Evolutionary conservation across 2,329 filamentous ascomycete species (phyloP).

Genomic region (Parastagonospora nodorum): DNA sequence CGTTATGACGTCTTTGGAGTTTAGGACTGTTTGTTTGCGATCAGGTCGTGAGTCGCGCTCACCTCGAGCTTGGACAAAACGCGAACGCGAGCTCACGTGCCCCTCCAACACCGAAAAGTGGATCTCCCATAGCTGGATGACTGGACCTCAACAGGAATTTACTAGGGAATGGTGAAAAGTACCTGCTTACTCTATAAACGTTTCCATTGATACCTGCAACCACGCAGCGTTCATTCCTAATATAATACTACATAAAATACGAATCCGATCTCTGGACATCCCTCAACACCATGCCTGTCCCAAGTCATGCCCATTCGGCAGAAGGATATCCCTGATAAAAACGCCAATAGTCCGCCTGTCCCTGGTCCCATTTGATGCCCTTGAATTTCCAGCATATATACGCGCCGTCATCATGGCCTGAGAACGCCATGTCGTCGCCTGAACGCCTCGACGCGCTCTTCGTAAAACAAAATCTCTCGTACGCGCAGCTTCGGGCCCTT

Average conservation of each 20-base stretch:
- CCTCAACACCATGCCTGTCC: neutral
- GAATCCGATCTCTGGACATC: neutral
- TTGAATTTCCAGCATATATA: neutral
- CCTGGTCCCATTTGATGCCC: slow-evolving; percentile 8
- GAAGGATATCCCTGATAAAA: slow-evolving; percentile 1
- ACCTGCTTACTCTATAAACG: too few relatives aligned
- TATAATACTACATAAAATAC: slow-evolving; percentile 10
- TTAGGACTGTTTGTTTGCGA: slow-evolving; percentile 2
- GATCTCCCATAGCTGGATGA: too few relatives aligned
- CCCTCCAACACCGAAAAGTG: neutral
- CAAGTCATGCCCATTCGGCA: neutral
- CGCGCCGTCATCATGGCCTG: slow-evolving; percentile 27
- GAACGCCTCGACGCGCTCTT: slow-evolving; percentile 78
- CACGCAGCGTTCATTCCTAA: neutral
- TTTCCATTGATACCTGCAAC: neutral
- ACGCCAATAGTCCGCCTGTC: slow-evolving; percentile 14
- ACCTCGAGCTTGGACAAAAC: slow-evolving; percentile 11
- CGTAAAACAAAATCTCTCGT: slow-evolving; percentile 81
- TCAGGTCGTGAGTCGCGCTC: slow-evolving; percentile 10
- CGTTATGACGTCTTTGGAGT: neutral
- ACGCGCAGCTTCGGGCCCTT: slow-evolving; percentile 63
- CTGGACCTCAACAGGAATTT: too few relatives aligned
- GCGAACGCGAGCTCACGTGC: slow-evolving; percentile 20
- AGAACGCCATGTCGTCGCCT: slow-evolving; percentile 66
- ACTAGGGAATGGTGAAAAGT: too few relatives aligned